Percentiles rank a stretch among this genome's conserved stretches.
Evolutionary conservation across 2,329 filamentous ascomycete species (phyloP).

Genomic region (Esteya vermicola): DNA sequence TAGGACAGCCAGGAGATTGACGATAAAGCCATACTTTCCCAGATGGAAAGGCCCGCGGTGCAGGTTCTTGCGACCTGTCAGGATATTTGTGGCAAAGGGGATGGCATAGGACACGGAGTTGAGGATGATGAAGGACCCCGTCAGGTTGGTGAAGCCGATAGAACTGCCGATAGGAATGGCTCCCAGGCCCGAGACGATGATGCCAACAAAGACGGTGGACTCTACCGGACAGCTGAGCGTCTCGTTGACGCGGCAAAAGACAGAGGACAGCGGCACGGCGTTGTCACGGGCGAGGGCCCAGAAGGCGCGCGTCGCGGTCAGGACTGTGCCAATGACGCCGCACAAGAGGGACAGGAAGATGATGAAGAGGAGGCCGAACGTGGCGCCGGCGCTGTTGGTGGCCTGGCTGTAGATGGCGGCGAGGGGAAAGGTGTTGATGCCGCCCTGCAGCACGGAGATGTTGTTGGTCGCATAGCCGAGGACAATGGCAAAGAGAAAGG

Average conservation of each 20-base stretch:
- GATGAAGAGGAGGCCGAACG: constrained; percentile 15
- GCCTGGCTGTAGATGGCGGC: constrained; percentile 49
- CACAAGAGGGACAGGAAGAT: constrained; percentile 32
- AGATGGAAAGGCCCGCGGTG: constrained; percentile 38
- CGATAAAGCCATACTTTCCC: constrained; percentile 29
- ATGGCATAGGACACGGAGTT: constrained; percentile 39
- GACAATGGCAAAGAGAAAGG: constrained; percentile 35
- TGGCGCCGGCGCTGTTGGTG: constrained; percentile 27
- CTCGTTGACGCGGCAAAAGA: constrained; percentile 39
- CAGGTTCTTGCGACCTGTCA: constrained; percentile 35
- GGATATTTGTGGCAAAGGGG: constrained; percentile 33
- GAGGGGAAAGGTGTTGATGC: constrained; percentile 42
- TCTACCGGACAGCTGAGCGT: constrained; percentile 43
- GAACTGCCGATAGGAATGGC: constrained; percentile 40
- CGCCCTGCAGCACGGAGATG: constrained; percentile 34
- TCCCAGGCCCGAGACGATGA: constrained; percentile 36
- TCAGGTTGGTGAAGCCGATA: constrained; percentile 41
- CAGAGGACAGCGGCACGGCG: constrained; percentile 39
- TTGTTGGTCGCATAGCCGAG: constrained; percentile 41
- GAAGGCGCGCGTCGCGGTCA: constrained; percentile 26
- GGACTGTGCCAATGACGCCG: constrained; percentile 33
- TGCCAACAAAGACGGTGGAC: constrained; percentile 38
- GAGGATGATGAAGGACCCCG: constrained; percentile 43
- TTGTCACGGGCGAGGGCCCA: constrained; percentile 45
- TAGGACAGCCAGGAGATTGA: constrained; percentile 34